These are phyloP conservation scores for Alternaria novae-zelandiae DNA, from an alignment of 2,329 filamentous ascomycete species.

Conservation along the genomic window DNA sequence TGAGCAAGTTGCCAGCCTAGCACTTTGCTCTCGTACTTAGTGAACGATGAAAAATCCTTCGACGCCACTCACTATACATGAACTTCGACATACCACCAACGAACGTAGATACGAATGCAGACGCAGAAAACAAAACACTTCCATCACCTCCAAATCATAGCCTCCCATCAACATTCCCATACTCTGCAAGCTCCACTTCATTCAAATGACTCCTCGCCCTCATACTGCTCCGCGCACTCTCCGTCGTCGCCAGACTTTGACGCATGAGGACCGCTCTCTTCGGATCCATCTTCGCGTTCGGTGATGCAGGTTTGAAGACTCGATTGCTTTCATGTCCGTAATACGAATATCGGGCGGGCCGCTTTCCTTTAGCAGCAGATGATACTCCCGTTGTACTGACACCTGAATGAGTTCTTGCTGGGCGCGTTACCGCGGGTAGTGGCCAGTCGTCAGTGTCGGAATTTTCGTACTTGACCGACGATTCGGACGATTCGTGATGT, in stretches of 20 bases:
- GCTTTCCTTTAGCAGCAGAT: constrained; percentile 21
- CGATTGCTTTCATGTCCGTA: constrained; percentile 17
- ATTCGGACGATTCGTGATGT: constrained; percentile 22
- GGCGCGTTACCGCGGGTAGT: neutral
- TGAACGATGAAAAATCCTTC: too few relatives aligned
- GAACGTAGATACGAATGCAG: neutral
- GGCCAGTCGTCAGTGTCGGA: constrained; percentile 24
- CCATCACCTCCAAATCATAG: neutral
- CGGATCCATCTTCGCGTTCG: constrained; percentile 18
- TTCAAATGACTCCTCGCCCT: constrained; percentile 37
- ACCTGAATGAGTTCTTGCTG: too few relatives aligned
- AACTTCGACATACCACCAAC: neutral
- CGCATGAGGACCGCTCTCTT: constrained; percentile 28
- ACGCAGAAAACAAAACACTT: too few relatives aligned
- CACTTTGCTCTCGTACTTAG: too few relatives aligned
- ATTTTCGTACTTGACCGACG: constrained; percentile 26
- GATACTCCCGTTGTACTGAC: neutral
- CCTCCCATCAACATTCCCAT: constrained; percentile 29
- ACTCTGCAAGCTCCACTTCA: constrained; percentile 37
- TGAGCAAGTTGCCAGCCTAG: too few relatives aligned
- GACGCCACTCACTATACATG: neutral
- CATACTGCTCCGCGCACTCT: constrained; percentile 37
- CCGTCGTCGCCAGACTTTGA: constrained; percentile 25
- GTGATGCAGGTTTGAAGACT: constrained; percentile 11
- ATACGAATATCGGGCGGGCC: constrained; percentile 25